These are phyloP conservation scores for Phytomonas francai DNA, from an alignment of 208 protist genomes.

Conservation along the genomic window DNA sequence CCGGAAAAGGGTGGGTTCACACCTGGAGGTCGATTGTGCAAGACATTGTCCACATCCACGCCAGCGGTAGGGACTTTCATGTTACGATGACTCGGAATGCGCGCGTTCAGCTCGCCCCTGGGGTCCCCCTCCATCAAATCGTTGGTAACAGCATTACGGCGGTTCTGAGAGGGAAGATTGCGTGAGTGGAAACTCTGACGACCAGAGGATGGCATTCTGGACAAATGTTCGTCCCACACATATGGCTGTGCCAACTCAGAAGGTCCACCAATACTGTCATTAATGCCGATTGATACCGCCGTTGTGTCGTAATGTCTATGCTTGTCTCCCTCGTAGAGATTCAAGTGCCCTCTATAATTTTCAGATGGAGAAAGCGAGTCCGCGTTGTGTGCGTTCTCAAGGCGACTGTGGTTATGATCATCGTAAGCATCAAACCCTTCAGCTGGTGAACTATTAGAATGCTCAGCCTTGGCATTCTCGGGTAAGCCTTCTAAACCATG, in stretches of 20 bases:
- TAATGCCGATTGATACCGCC: not conserved
- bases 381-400: not conserved
- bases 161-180: not conserved
- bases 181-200: not conserved
- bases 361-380: not conserved
- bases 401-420: not conserved
- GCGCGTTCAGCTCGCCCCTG: not conserved
- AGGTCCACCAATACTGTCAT: not conserved
- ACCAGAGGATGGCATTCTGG: not conserved
- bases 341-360: not conserved
- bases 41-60: not conserved
- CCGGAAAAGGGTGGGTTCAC: not conserved
- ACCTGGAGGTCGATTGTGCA: not conserved
- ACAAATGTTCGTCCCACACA: not conserved
- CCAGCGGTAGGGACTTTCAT: not conserved
- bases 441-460: not conserved
- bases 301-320: not conserved
- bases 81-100: not conserved
- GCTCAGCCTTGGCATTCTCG: slow-evolving; percentile 6
- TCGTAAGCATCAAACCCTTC: not conserved
- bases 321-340: not conserved
- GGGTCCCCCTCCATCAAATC: not conserved
- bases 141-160: not conserved
- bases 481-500: slow-evolving; percentile 28
- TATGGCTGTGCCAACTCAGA: not conserved